Percentiles rank a stretch among this genome's conserved stretches.
Conservation (phyloP, 345 rosid species). For the Eucalyptus cladocalyx region DNA sequence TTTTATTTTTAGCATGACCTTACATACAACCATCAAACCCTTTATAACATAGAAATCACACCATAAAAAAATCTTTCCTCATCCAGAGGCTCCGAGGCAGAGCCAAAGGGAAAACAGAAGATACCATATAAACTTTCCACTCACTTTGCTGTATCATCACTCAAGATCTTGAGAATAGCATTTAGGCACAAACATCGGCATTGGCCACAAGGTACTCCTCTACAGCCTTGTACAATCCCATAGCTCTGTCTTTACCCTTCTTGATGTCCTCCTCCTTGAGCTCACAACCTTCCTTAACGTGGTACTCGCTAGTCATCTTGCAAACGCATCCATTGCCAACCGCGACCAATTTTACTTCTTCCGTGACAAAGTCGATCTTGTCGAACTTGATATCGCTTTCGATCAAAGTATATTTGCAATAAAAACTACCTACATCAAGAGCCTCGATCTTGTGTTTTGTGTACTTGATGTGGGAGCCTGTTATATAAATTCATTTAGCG, state of each 20-base stretch:
- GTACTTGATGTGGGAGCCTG: background rate
- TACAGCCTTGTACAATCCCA: conserved; percentile 2
- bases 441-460: background rate
- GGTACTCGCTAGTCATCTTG: background rate
- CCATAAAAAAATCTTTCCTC: background rate
- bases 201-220: conserved; percentile 14
- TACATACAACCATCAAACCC: background rate
- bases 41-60: background rate
- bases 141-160: background rate
- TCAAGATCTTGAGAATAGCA: background rate
- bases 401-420: background rate
- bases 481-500: background rate
- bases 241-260: background rate
- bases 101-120: background rate
- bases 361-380: background rate
- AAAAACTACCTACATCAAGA: background rate
- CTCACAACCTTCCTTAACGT: background rate
- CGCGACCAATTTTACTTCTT: background rate
- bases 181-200: background rate
- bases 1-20: background rate
- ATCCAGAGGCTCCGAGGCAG: background rate
- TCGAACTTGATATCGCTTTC: background rate
- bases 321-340: background rate
- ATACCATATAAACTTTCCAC: background rate
- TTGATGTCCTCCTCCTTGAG: conserved; percentile 3